Evolutionary conservation across 306 rosid species (phyloP), one percentile per base, ranked within the genome.

Genomic region (Gleditsia sinensis): DNA sequence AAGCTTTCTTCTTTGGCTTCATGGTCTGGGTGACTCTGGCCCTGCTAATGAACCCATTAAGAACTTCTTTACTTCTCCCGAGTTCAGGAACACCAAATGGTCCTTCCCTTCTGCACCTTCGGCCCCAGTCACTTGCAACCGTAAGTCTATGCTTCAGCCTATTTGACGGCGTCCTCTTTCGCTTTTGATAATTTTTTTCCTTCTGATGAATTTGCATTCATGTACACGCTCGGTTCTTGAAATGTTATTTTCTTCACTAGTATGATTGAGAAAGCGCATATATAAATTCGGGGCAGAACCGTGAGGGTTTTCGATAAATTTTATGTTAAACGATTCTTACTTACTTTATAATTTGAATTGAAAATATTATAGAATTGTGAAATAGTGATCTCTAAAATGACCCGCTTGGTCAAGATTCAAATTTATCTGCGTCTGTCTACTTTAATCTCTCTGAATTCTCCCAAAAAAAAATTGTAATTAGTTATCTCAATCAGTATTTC

Each of bases 1-100:
- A 43, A 89, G 90, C 86, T 91, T 94, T 73, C 32, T 91, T 74
- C 82, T 91, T 11, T 94, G 96, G 97, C 92, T 94, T 62, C 98
- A 94, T 67, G 97, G 94, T 43, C 50, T 86, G 30, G 97, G 97
- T 17, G 97, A 94, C 75, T 94, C 97, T 1, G 98, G 97, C 72
- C 94, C 97, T 6, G 90, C 97, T 62, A 94, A 94, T 74, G 93
- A 94, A 80, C 94, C 97, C 77, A 89, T 94, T 75, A 91, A 79
- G 79, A 75, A 79, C 33, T 69, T 89, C 24, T 94, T 94, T 93
- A 83, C 91, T 69, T 91, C 98, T 42, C 86, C 94, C 23, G 58
- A 81, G 78, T 91, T 94, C 66, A 65, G 58, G 53, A 78, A 62
- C 87, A 74, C 98, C 36, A 77, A 70, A 49, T 94, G 97, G 98